Conservation (phyloP, 768 basidiomycete genomes). For the Neoboletus brunneissimus region DNA sequence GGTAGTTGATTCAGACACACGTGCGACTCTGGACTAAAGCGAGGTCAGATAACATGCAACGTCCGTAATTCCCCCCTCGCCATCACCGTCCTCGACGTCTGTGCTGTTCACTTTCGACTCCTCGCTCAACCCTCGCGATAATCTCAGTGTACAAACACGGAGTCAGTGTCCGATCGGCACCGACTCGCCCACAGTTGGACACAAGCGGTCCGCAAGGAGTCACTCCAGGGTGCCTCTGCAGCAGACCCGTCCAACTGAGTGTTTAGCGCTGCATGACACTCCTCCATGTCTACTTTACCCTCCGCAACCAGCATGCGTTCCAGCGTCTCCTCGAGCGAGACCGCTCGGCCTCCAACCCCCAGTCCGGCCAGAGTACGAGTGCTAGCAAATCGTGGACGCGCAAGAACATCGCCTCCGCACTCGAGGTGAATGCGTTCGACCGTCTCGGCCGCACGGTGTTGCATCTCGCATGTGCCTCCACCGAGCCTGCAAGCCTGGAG, state of each 20-base stretch:
- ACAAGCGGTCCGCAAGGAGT: slow-evolving; percentile 24
- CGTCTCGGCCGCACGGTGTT: slow-evolving; percentile 72
- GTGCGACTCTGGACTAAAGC: slow-evolving; percentile 6
- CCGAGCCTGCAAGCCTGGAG: slow-evolving; percentile 62
- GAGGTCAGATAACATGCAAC: not conserved
- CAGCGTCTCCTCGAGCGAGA: slow-evolving; percentile 65
- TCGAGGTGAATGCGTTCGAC: slow-evolving; percentile 73
- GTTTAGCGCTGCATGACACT: slow-evolving; percentile 58
- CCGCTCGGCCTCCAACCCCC: slow-evolving; percentile 33
- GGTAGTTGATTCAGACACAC: slow-evolving; percentile 8
- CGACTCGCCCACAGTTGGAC: slow-evolving; percentile 16
- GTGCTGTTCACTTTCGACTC: not conserved
- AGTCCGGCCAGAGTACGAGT: slow-evolving; percentile 39
- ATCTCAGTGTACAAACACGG: not conserved
- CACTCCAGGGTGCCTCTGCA: slow-evolving; percentile 22
- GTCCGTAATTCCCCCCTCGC: not conserved
- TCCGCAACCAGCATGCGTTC: slow-evolving; percentile 72
- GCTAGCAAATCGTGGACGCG: slow-evolving; percentile 59
- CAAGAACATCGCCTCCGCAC: slow-evolving; percentile 36
- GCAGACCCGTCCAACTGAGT: slow-evolving; percentile 17
- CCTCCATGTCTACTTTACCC: slow-evolving; percentile 74
- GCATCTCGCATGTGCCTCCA: slow-evolving; percentile 72
- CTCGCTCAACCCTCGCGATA: not conserved
- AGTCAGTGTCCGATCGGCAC: slow-evolving; percentile 16
- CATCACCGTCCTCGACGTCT: not conserved